A percentile compares a stretch with the other conserved stretches of the same genome.
phyloP scores from a whole-genome alignment of 2,329 filamentous ascomycete species.

The Colletotrichum echinochloae region DNA sequence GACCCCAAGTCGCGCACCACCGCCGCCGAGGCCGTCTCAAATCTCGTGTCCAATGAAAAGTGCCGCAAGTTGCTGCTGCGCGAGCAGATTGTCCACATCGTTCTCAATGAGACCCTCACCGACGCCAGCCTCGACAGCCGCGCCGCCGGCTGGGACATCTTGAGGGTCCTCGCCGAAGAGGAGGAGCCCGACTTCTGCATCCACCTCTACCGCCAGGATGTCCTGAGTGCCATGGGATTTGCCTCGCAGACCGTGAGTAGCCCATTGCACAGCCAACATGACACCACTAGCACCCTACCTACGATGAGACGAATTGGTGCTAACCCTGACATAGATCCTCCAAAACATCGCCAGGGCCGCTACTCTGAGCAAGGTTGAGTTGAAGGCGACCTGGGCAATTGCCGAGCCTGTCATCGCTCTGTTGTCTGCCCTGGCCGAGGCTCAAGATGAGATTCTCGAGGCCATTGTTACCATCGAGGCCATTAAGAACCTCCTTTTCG shows the following conservation, averaged over 20 bases:
- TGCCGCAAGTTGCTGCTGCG: slow-evolving; percentile 74
- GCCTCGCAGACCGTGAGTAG: slow-evolving; percentile 64
- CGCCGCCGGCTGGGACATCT: slow-evolving; percentile 75
- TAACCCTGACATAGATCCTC: slow-evolving; percentile 51
- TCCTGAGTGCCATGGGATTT: slow-evolving; percentile 70
- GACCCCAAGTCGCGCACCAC: slow-evolving; percentile 69
- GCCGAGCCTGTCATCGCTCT: slow-evolving; percentile 65
- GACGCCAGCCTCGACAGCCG: slow-evolving; percentile 72
- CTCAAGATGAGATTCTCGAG: slow-evolving; percentile 70
- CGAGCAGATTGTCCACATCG: slow-evolving; percentile 73
- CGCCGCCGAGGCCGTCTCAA: slow-evolving; percentile 70
- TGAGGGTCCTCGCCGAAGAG: slow-evolving; percentile 70
- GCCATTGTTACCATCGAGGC: slow-evolving; percentile 62
- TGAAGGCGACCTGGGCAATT: slow-evolving; percentile 66
- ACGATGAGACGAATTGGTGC: slow-evolving; percentile 23
- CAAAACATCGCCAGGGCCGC: slow-evolving; percentile 57
- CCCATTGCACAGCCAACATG: slow-evolving; percentile 2
- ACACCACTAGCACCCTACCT: neutral
- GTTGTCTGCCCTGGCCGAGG: slow-evolving; percentile 65
- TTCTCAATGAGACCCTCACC: slow-evolving; percentile 73
- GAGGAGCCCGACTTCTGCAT: slow-evolving; percentile 76
- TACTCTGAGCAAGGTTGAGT: slow-evolving; percentile 64
- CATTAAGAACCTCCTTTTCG: slow-evolving; percentile 67
- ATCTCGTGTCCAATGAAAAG: slow-evolving; percentile 70
- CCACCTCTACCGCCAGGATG: slow-evolving; percentile 71